phyloP scores from a whole-genome alignment of 805 yeast genomes.

The Yarrowia sp. region DNA sequence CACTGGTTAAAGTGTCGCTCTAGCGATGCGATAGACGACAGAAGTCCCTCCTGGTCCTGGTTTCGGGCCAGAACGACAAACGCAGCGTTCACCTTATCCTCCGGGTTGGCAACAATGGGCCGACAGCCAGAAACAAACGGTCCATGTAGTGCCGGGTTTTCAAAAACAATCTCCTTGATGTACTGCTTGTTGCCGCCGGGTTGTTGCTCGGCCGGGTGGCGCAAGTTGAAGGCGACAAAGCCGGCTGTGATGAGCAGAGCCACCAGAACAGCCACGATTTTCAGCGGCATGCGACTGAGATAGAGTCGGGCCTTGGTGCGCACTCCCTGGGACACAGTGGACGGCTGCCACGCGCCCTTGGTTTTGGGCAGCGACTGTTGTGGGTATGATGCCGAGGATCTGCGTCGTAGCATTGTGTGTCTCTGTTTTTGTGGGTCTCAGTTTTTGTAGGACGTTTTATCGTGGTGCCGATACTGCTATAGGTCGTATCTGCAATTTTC shows the following conservation, averaged over 20 bases:
- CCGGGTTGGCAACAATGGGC: conserved; percentile 10
- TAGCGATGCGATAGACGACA: conserved; percentile 64
- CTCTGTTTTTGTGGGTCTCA: too few species aligned
- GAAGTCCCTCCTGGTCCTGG: conserved; percentile 71
- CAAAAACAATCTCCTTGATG: conserved; percentile 4
- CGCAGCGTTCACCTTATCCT: conserved; percentile 56
- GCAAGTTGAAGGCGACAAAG: conserved; percentile 7
- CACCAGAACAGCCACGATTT: background rate
- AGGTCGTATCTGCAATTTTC: background rate
- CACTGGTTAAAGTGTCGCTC: conserved; percentile 91
- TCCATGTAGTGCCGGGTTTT: conserved; percentile 22
- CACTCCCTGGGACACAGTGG: background rate
- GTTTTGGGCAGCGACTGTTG: conserved; percentile 15
- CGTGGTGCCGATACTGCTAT: background rate
- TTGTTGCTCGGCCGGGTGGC: conserved; percentile 7
- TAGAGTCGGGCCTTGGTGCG: background rate
- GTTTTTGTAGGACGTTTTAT: background rate
- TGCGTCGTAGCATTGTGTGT: conserved; percentile 21
- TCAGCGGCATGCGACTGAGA: background rate
- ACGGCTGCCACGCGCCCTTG: background rate
- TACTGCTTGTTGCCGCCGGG: conserved; percentile 5
- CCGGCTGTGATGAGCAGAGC: conserved; percentile 15
- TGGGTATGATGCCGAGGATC: conserved; percentile 19
- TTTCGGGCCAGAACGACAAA: conserved; percentile 82
- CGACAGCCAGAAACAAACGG: conserved; percentile 18